A percentile compares a stretch with the other conserved stretches of the same genome.
These are phyloP conservation scores for Houttuynia cordata DNA, from an alignment of 164 flowering plant genomes.

Conservation along the genomic window DNA sequence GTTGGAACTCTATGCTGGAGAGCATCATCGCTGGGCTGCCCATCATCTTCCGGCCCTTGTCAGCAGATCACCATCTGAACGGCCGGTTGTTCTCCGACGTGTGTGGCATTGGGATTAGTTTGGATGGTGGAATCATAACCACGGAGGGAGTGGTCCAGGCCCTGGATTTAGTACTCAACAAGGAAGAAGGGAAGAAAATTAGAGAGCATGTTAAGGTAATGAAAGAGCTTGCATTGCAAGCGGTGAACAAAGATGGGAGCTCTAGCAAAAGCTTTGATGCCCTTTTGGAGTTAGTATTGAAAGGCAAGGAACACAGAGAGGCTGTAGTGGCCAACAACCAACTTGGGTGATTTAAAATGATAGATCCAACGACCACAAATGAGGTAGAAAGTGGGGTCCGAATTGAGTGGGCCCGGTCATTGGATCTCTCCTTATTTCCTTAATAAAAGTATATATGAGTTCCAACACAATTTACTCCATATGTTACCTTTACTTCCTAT, in stretches of 20 bases:
- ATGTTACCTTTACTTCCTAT: too few relatives aligned
- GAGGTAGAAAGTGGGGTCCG: too few relatives aligned
- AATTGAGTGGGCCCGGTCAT: too few relatives aligned
- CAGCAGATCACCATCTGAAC: constrained; percentile 23
- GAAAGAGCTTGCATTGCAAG: constrained; percentile 7
- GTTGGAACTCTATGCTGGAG: constrained; percentile 28
- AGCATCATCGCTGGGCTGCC: constrained; percentile 22
- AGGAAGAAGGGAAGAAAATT: constrained; percentile 10
- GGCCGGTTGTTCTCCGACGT: constrained; percentile 12
- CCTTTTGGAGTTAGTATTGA: constrained; percentile 8
- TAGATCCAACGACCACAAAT: too few relatives aligned
- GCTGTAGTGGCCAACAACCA: too few relatives aligned
- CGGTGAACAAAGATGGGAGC: constrained; percentile 14
- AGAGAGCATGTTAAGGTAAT: constrained; percentile 10
- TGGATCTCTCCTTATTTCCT: too few relatives aligned
- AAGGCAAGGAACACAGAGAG: not conserved
- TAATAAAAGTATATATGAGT: too few relatives aligned
- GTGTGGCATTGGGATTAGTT: constrained; percentile 11
- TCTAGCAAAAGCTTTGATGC: constrained; percentile 8
- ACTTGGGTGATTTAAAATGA: too few relatives aligned
- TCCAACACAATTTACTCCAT: too few relatives aligned
- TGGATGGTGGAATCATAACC: constrained; percentile 9
- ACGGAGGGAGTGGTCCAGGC: constrained; percentile 7
- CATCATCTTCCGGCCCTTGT: constrained; percentile 20
- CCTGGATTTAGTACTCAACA: constrained; percentile 7